Evolutionary conservation across 2,329 filamentous ascomycete species (phyloP), one percentile per base, ranked within the genome.

Genomic region (Dryadomyces quercus-mongolicae): DNA sequence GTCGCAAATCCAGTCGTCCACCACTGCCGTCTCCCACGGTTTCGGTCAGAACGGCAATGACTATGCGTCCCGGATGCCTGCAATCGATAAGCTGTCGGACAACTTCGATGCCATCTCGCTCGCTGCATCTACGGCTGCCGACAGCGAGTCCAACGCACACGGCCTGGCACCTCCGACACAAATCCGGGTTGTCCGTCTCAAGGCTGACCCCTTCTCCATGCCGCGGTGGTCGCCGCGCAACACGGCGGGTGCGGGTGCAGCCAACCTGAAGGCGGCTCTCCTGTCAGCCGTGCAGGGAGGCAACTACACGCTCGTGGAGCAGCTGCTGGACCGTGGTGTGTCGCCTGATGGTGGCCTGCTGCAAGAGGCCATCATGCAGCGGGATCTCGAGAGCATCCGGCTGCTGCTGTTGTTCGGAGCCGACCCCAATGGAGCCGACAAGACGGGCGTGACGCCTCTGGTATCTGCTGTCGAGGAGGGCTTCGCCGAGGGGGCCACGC

Each of bases 281-380:
- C 61, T 77, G 2, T 71, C 73, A 7, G 80, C 80, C 3, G 71
- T 84, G 13, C 73, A 77, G n/a, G 69, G 70, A 40, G 74, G 71
- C 60, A 81, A 83, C 60, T 75, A 80, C 62, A 75, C 75, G 60
- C 65, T 78, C 40, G 65, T 81, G 1, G 74, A 79, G 65, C 76
- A 81, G 61, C 68, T 83, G 7, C 70, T 83, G 3, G 76, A 82
- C 59, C 74, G 75, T 6, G 80, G 80, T 46, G 77, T 78, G 12
- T 70, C 76, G 18, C 69, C 78, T 6, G 73, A 78, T 0, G 63
- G 71, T 15, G 68, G 76, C 53, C 69, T 75, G 2, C 70, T 83
- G 7, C 74, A 73, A 56, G 76, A 81, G 55, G 77, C 80, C 1
- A 67, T 81, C 13, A 57, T 72, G 34, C 68, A 70, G 45, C 71